Conservation (phyloP, 2,329 filamentous ascomycete genomes). For the Mycosphaerelloides madeirae region DNA sequence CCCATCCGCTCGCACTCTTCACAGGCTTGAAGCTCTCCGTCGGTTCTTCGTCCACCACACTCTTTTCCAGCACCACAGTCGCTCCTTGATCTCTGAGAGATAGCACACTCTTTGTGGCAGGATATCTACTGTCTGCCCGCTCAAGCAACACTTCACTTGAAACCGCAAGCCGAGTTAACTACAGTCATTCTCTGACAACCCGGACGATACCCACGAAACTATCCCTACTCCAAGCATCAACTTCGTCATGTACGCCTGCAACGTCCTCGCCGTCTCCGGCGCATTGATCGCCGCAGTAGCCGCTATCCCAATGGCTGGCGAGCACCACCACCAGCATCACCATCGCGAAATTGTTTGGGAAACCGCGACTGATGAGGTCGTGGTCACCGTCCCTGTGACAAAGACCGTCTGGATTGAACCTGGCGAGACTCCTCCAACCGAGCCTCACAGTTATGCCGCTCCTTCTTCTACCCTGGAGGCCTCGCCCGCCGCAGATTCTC, state of each 20-base stretch:
- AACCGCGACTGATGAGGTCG: conserved; percentile 45
- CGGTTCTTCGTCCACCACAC: conserved; percentile 21
- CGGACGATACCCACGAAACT: conserved; percentile 12
- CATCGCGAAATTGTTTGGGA: conserved; percentile 46
- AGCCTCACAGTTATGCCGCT: conserved; percentile 19
- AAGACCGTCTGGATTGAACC: conserved; percentile 46
- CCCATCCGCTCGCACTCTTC: conserved; percentile 22
- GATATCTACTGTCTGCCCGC: conserved; percentile 8
- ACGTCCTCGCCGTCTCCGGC: conserved; percentile 27
- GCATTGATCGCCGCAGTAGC: conserved; percentile 27
- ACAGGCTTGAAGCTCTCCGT: conserved; percentile 24
- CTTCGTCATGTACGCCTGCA: conserved; percentile 29
- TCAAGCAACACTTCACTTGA: conserved; percentile 3
- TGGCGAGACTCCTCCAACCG: conserved; percentile 19
- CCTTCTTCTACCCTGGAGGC: conserved; percentile 9
- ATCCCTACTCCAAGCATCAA: conserved; percentile 3
- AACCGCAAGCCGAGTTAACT: conserved; percentile 19
- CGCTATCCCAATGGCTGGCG: conserved; percentile 27
- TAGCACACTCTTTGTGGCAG: conserved; percentile 20
- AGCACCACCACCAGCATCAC: conserved; percentile 17
- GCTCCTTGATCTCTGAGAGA: conserved; percentile 26
- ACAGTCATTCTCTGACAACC: conserved; percentile 12
- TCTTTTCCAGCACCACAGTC: conserved; percentile 17
- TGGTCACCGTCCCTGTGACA: conserved; percentile 47
- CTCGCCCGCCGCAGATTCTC: conserved; percentile 7